Evolutionary conservation across 2,329 filamentous ascomycete species (phyloP), one percentile per base, ranked within the genome.

Genomic region (Aspergillus sp.): DNA sequence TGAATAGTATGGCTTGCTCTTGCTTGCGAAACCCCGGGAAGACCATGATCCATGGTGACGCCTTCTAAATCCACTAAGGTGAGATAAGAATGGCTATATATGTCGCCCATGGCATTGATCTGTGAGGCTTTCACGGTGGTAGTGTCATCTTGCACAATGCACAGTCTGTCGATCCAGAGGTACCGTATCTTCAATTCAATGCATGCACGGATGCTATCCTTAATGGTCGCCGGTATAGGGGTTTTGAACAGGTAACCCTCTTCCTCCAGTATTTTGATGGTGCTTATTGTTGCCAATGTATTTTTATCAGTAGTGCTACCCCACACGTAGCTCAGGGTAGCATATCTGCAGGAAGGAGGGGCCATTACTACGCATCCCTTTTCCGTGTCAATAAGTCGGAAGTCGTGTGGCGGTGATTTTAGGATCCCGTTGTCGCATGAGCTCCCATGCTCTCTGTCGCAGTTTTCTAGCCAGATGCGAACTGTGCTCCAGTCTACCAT

Each of bases 281-380:
- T 55, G 5, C 5, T 15, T 19, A 1, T 36, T 13, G 39, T 48
- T 32, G 53, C 53, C 17, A 36, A 10, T 13, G 47, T 5, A n/a
- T 11, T 5, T 10, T 23, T 3, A 5, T 30, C 25, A 2, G 13
- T 3, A 5, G 27, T 48, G 23, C 8, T 6, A 7, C 53, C 53
- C 39, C 38, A 55, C 10, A 55, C 41, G 44, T 55, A 55, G n/a
- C 53, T 55, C 17, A 55, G n/a, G 1, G 53, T 17, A 7, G 53
- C 53, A 44, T 55, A 55, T 21, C 5, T 48, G 39, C 41, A 55
- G 8, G n/a, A 5, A 11, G 27, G 19, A 36, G 39, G 15, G 8
- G 41, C n/a, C 5, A 17, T 5, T n/a, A 55, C 41, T n/a, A 55
- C 23, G n/a, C 23, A 48, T 36, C 41, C 23, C 15, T n/a, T 32